Base-by-base conservation (phyloP, 768 basidiomycete species). In the Postia placenta region DNA sequence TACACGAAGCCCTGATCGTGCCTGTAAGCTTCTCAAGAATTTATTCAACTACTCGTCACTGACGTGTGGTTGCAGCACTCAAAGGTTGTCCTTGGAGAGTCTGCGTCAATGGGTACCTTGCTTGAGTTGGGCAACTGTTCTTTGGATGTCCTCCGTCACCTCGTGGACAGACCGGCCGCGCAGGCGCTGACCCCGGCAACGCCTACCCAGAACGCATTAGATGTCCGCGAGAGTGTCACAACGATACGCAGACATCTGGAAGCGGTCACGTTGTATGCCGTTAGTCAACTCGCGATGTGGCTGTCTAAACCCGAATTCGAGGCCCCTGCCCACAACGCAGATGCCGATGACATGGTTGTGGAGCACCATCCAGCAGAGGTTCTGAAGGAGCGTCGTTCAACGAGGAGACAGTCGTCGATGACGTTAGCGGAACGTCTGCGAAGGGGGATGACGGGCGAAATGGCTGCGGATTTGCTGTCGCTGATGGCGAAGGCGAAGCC, bases 81-180 rank as follows among this genome's bases (percentile, higher is more conserved):
- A 3, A 93, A 91, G 58, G 83, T 92, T 4, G 84, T 91, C 2
- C 73, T 86, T 0, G 81, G 83, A 12, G 92, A 93, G 56, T 83
- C 87, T 5, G 80, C 91, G 0, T 92, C 92, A 0, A 67, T 92
- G 46, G 92, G 92, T 15, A 93, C 92, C 0, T 67, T 95, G 5
- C 74, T 92, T n/a, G 92, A 94, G 66, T 68, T 93, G 3, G 87
- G 81, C 1, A 88, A 85, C 48, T 81, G 80, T 51, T 81, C 85
- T 0, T 70, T 88, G 28, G 91, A 92, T 54, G 73, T 87, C 15
- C 70, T 92, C 35, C 75, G 80, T 6, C 76, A 81, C 47, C 78
- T 91, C 26, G 75, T 80, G 35, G 75, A 76, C 49, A 74, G 78
- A 20, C 83, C 85, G 1, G 70, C 78, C 0, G 74, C 76, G 7